These are phyloP conservation scores for Entomortierella beljakovae DNA, from an alignment of 192 early-diverging fungal genomes.

Conservation along the genomic window DNA sequence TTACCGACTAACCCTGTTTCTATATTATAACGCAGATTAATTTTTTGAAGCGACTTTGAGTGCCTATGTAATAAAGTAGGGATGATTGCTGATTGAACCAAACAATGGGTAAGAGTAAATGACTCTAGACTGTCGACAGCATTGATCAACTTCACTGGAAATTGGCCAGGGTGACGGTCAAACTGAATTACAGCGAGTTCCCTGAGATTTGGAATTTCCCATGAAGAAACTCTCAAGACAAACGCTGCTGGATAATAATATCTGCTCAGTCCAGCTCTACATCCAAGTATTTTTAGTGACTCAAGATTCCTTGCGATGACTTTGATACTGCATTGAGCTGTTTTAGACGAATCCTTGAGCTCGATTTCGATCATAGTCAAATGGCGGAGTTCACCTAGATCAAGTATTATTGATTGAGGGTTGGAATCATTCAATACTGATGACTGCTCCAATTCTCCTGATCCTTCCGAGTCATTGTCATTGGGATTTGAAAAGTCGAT, in stretches of 20 bases:
- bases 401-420: neutral
- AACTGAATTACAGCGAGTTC: neutral
- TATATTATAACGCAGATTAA: neutral
- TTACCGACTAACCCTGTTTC: neutral
- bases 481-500: neutral
- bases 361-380: neutral
- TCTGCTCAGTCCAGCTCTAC: neutral
- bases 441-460: neutral
- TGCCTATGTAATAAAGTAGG: neutral
- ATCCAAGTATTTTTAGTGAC: neutral
- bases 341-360: neutral
- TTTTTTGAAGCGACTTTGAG: neutral
- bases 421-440: neutral
- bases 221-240: neutral
- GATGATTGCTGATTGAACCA: neutral
- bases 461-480: neutral
- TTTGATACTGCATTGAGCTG: neutral
- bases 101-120: neutral
- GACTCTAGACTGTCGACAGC: neutral
- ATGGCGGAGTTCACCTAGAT: neutral
- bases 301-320: neutral
- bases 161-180: neutral
- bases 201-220: constrained; percentile 2
- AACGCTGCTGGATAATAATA: neutral
- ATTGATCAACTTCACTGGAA: neutral